Percentiles rank a stretch among this genome's conserved stretches.
phyloP scores from a whole-genome alignment of 2,329 filamentous ascomycete genomes.

The Hansfordia pulvinata region DNA sequence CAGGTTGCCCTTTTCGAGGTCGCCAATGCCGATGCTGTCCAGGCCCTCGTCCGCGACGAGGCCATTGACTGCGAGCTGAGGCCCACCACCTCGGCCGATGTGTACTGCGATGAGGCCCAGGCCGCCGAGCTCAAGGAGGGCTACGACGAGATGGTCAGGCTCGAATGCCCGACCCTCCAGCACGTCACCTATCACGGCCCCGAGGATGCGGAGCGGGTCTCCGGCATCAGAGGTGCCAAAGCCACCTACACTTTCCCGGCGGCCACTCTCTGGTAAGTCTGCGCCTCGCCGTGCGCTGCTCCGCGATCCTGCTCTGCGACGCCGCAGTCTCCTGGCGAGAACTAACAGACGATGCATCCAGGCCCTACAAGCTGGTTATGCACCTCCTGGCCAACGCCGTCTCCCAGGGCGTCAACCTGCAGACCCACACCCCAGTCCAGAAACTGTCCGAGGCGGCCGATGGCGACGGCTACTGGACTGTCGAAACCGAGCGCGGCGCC shows the following conservation, averaged over 20 bases:
- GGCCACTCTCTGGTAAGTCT: conserved; percentile 8
- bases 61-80: conserved; percentile 23
- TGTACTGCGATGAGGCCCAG: conserved; percentile 15
- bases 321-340: background rate
- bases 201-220: conserved; percentile 9
- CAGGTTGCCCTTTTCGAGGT: conserved; percentile 21
- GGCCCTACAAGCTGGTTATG: conserved; percentile 16
- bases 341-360: background rate
- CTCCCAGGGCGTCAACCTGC: conserved; percentile 10
- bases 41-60: conserved; percentile 19
- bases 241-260: conserved; percentile 16
- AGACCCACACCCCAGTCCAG: conserved; percentile 12
- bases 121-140: conserved; percentile 9
- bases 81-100: conserved; percentile 19
- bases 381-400: conserved; percentile 9
- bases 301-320: background rate
- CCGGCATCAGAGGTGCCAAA: conserved; percentile 19
- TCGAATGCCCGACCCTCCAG: conserved; percentile 2
- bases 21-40: conserved; percentile 19
- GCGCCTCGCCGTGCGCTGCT: background rate
- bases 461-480: conserved; percentile 21
- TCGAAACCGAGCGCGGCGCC: conserved; percentile 39
- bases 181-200: conserved; percentile 8
- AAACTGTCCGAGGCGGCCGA: conserved; percentile 8
- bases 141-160: background rate